Evolutionary conservation across 129 eudicot species (phyloP).

Genomic region (Dittrichia graveolens): DNA sequence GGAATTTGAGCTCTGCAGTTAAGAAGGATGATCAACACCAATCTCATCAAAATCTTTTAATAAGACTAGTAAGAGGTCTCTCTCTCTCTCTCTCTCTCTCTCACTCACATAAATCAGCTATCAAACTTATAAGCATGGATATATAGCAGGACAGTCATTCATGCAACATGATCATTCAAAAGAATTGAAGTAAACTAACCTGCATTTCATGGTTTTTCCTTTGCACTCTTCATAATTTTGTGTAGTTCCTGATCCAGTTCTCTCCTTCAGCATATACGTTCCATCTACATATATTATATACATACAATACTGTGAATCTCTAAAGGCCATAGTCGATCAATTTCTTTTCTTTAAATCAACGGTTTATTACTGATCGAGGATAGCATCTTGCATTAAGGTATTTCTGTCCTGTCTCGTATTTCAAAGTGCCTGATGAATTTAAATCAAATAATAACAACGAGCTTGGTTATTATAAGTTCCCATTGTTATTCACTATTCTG

Average conservation of each 20-base stretch:
- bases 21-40: conserved; percentile 36
- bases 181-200: neutral
- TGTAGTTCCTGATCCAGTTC: neutral
- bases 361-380: neutral
- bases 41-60: conserved; percentile 33
- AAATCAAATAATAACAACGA: neutral
- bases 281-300: neutral
- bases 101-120: neutral
- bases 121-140: too few relatives aligned
- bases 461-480: neutral
- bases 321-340: neutral
- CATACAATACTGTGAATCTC: neutral
- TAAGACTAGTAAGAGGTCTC: conserved; percentile 42
- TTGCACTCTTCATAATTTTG: neutral
- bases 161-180: conserved; percentile 13
- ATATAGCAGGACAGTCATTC: neutral
- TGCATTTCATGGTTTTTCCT: neutral
- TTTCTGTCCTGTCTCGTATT: neutral
- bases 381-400: neutral
- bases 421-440: neutral
- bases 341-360: neutral
- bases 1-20: conserved; percentile 25
- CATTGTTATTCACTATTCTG: neutral
- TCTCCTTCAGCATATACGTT: neutral
- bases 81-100: neutral